Evolutionary conservation across 768 basidiomycete species (phyloP), one percentile per base, ranked within the genome.

Genomic region (Leccinum ochraceum): DNA sequence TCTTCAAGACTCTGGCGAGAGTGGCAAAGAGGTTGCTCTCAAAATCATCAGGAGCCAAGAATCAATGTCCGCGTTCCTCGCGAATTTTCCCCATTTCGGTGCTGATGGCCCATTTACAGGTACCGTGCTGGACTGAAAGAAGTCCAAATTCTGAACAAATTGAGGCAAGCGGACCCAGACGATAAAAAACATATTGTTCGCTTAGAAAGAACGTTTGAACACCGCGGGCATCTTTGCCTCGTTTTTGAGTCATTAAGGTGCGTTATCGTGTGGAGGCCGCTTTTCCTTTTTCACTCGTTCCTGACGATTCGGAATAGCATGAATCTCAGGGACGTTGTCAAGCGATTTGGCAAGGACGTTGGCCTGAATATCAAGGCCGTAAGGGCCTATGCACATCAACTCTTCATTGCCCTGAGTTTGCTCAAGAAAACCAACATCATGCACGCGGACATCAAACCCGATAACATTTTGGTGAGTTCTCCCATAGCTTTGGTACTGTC

Each of bases 371-470:
- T 98, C 68, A 86, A 88, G 66, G 97, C 97, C 54, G 97, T 99
- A n/a, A 86, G 96, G 66, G 95, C 95, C n/a, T 99, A 99, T 72
- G 88, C 97, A 32, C 93, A 96, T 66, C 97, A 99, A 71, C 86
- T 99, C 56, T 95, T 98, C 76, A 82, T 98, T 56, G 84, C 93
- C 17, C 74, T 98, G 63, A 85, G 90, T 65, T 79, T 95, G 57
- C 79, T 98, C 70, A 85, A 86, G 65, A 98, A 98, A 77, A 83
- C 87, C 60, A 94, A 91, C 65, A 86, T 98, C 60, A 97, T 98
- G 86, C 97, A 99, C 69, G 97, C 97, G 7, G 97, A 99, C 71
- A 92, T 99, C 73, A 98, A 98, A 75, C 97, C 97, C 20, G 97
- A 98, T 73, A 98, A 98, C 72, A 96, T 99, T 48, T 74, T 98